A percentile compares a stretch with the other conserved stretches of the same genome.
phyloP scores from a whole-genome alignment of 345 rosid genomes.

The Euphorbia peplus region DNA sequence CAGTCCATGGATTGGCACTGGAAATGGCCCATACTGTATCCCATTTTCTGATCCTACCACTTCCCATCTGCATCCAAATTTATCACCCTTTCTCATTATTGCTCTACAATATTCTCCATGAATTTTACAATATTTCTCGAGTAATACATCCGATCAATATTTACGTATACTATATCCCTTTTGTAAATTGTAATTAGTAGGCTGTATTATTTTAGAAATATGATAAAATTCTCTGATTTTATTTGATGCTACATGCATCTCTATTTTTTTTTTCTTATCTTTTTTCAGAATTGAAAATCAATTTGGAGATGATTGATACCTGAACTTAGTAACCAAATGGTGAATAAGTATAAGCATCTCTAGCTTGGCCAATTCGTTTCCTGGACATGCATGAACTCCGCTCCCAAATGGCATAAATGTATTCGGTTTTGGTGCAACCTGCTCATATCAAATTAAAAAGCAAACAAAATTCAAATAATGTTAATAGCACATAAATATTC shows the following conservation, averaged over 20 bases:
- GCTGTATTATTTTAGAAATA: too few species aligned
- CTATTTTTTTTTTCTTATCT: not conserved
- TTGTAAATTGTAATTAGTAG: too few species aligned
- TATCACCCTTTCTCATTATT: conserved; percentile 17
- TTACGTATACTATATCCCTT: too few species aligned
- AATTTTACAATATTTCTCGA: too few species aligned
- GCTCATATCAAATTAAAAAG: not conserved
- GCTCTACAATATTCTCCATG: too few species aligned
- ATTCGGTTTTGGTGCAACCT: conserved; percentile 61
- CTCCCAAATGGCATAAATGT: conserved; percentile 76
- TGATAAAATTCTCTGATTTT: too few species aligned
- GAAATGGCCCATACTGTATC: conserved; percentile 73
- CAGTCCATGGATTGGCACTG: conserved; percentile 64
- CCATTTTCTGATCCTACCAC: conserved; percentile 51
- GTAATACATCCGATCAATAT: too few species aligned
- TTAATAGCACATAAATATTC: too few species aligned
- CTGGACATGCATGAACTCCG: conserved; percentile 75
- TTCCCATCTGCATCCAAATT: conserved; percentile 63
- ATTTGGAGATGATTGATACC: conserved; percentile 31
- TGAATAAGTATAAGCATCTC: conserved; percentile 67
- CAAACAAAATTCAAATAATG: not conserved
- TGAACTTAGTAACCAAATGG: conserved; percentile 60
- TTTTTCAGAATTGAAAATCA: not conserved
- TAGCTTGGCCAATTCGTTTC: conserved; percentile 77
- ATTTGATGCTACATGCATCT: too few species aligned